phyloP scores from a whole-genome alignment of 164 flowering plant genomes.

The Chimonanthus salicifolius region DNA sequence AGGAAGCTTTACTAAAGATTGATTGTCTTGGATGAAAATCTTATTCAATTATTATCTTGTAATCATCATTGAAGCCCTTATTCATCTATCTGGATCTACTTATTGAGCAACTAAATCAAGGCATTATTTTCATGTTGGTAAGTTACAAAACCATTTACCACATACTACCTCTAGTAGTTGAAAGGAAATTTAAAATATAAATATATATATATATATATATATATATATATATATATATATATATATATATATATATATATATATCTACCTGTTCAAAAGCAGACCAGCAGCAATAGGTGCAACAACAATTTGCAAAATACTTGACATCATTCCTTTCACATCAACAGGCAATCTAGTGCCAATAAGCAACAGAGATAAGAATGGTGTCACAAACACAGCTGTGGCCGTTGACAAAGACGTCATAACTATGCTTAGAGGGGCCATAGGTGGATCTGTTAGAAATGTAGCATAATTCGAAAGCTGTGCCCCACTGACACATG shows the following conservation, averaged over 20 bases:
- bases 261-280: slow-evolving; percentile 62
- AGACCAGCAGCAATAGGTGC: slow-evolving; percentile 82
- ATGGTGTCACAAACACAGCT: slow-evolving; percentile 80
- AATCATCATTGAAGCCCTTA: no score
- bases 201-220: no score
- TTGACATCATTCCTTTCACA: slow-evolving; percentile 86
- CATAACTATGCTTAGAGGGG: slow-evolving; percentile 97
- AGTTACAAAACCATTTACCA: neutral
- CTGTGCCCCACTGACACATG: slow-evolving; percentile 98
- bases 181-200: neutral
- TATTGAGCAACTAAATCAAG: neutral
- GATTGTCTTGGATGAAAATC: neutral
- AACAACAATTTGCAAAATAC: slow-evolving; percentile 85
- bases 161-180: neutral
- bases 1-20: neutral
- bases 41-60: no score
- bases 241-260: no score
- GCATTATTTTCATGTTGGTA: neutral
- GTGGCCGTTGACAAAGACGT: slow-evolving; percentile 89
- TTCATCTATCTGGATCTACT: neutral
- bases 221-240: no score
- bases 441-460: slow-evolving; percentile 81
- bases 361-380: slow-evolving; percentile 74
- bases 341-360: slow-evolving; percentile 91
- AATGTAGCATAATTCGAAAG: slow-evolving; percentile 95